Evolutionary conservation across 2,329 filamentous ascomycete species (phyloP).

Genomic region (Exophiala calicioides): DNA sequence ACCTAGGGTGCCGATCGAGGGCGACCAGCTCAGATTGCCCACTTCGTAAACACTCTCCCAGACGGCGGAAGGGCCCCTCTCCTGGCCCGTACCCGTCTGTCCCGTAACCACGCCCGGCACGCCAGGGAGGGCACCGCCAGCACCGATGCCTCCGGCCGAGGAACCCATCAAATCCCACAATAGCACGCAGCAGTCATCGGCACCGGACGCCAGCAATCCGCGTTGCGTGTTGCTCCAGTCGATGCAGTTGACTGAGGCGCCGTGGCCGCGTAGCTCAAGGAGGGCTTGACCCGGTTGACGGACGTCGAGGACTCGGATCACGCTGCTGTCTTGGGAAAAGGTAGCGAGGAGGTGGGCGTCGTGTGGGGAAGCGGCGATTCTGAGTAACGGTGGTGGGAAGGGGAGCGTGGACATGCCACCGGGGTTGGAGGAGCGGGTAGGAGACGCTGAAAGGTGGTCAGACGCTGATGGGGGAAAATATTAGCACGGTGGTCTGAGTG

Average conservation of each 20-base stretch:
- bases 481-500: constrained; percentile 7
- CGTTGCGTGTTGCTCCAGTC: constrained; percentile 91
- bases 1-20: constrained; percentile 44
- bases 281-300: constrained; percentile 94
- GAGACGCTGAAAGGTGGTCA: constrained; percentile 27
- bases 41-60: constrained; percentile 52
- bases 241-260: constrained; percentile 82
- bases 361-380: constrained; percentile 72
- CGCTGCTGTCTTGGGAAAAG: constrained; percentile 87
- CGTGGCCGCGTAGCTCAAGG: constrained; percentile 87
- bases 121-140: constrained; percentile 22
- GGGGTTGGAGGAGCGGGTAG: constrained; percentile 20
- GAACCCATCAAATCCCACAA: constrained; percentile 87
- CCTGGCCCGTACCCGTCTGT: constrained; percentile 34
- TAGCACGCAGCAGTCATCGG: constrained; percentile 86
- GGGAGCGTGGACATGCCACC: constrained; percentile 26
- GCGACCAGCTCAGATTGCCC: constrained; percentile 51
- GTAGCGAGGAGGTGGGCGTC: constrained; percentile 96
- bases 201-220: constrained; percentile 87
- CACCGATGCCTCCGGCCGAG: constrained; percentile 6
- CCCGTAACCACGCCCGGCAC: constrained; percentile 9
- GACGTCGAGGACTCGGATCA: constrained; percentile 93
- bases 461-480: constrained; percentile 20
- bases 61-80: constrained; percentile 47
- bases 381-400: constrained; percentile 66